Percentiles rank a stretch among this genome's conserved stretches.
Evolutionary conservation across 768 basidiomycete genomes (phyloP).

Genomic region (Termitomyces sp.): DNA sequence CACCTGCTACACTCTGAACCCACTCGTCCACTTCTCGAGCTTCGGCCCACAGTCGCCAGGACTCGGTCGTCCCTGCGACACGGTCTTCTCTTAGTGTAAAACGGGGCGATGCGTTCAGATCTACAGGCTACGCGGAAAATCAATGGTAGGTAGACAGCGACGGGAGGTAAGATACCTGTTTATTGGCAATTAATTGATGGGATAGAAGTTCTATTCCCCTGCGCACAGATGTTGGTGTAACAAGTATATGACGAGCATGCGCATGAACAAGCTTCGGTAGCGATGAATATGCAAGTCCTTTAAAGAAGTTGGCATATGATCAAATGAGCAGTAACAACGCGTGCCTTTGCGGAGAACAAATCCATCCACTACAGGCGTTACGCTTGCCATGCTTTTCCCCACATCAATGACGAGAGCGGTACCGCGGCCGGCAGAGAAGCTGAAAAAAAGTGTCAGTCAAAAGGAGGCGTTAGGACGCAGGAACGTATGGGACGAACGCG

Average conservation of each 20-base stretch:
- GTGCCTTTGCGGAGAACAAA: constrained; percentile 94
- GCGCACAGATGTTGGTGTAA: constrained; percentile 41
- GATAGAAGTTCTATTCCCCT: constrained; percentile 66
- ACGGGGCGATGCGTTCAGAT: constrained; percentile 55
- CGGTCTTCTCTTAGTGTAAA: constrained; percentile 76
- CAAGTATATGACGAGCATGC: constrained; percentile 66
- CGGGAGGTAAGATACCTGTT: constrained; percentile 40
- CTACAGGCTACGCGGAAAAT: constrained; percentile 55
- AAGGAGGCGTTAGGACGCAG: constrained; percentile 1
- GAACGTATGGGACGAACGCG: constrained; percentile 50
- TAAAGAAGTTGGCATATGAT: not conserved
- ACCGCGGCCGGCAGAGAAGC: constrained; percentile 94
- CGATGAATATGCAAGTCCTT: constrained; percentile 74
- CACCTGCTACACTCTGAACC: constrained; percentile 83
- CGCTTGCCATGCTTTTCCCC: constrained; percentile 83
- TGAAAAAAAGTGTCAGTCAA: constrained; percentile 22
- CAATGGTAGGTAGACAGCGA: not conserved
- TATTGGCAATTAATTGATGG: constrained; percentile 87
- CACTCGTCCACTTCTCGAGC: constrained; percentile 86
- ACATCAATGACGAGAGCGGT: constrained; percentile 96
- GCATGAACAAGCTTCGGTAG: constrained; percentile 78
- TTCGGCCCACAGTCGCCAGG: constrained; percentile 81
- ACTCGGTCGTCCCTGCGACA: constrained; percentile 62
- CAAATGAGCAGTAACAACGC: not conserved
- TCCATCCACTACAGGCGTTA: constrained; percentile 94